phyloP scores from a whole-genome alignment of 768 basidiomycete species.

The Scleroderma citrinum region DNA sequence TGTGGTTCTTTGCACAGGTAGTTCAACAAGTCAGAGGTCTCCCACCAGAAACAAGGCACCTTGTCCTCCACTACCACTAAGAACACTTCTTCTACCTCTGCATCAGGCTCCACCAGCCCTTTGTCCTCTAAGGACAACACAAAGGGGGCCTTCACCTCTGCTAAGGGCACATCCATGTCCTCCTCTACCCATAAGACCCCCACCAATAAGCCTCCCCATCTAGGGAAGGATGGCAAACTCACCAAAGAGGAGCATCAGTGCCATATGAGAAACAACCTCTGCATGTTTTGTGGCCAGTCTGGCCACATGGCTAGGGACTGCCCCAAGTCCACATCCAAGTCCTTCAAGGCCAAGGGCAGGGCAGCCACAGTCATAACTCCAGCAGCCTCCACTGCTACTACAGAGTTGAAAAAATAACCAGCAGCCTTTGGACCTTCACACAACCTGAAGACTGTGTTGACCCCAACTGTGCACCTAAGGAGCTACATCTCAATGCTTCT shows the following conservation, averaged over 20 bases:
- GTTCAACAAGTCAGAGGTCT: too few relatives aligned
- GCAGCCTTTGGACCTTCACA: neutral
- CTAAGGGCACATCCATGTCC: too few relatives aligned
- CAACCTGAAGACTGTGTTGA: neutral
- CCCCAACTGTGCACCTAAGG: neutral
- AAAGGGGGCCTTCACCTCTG: too few relatives aligned
- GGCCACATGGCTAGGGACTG: neutral
- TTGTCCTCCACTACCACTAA: too few relatives aligned
- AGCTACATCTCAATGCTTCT: slow-evolving; percentile 3
- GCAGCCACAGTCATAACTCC: neutral
- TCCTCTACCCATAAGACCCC: too few relatives aligned
- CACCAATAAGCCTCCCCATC: too few relatives aligned
- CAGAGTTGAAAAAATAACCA: slow-evolving; percentile 6
- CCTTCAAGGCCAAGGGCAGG: neutral
- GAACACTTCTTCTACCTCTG: too few relatives aligned
- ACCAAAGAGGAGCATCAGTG: neutral
- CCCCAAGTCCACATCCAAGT: neutral
- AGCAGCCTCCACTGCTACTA: too few relatives aligned
- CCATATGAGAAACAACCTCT: neutral
- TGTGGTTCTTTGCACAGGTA: too few relatives aligned
- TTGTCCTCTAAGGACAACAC: too few relatives aligned
- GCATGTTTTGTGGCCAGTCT: neutral
- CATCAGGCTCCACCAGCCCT: too few relatives aligned
- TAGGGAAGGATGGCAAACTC: neutral
- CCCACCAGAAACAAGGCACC: too few relatives aligned